A percentile compares a stretch with the other conserved stretches of the same genome.
Evolutionary conservation across 257 asterid species (phyloP).

Genomic region (Buddleja alternifolia): DNA sequence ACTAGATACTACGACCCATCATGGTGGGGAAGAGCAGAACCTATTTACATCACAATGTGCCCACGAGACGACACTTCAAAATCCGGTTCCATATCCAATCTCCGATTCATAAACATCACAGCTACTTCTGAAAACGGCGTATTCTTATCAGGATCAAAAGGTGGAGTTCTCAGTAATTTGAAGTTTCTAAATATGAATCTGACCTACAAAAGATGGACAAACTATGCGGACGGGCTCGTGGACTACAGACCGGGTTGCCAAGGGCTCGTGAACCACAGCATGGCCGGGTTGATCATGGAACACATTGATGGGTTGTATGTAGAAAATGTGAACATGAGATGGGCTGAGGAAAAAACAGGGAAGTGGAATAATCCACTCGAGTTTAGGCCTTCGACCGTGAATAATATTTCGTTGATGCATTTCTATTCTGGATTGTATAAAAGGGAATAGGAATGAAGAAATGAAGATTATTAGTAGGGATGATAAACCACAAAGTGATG

Average conservation of each 20-base stretch:
- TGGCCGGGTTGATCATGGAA: constrained; percentile 91
- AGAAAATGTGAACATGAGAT: constrained; percentile 67
- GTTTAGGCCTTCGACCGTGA: constrained; percentile 82
- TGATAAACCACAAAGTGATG: too few species aligned
- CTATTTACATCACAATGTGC: constrained; percentile 80
- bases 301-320: constrained; percentile 75
- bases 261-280: constrained; percentile 73
- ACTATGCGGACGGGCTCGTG: constrained; percentile 59
- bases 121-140: constrained; percentile 84
- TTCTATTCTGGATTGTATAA: constrained; percentile 57
- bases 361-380: constrained; percentile 86
- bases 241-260: constrained; percentile 94
- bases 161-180: constrained; percentile 65
- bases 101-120: constrained; percentile 75
- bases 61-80: constrained; percentile 64
- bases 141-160: constrained; percentile 77
- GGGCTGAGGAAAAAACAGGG: constrained; percentile 55
- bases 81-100: constrained; percentile 71
- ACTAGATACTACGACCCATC: constrained; percentile 85
- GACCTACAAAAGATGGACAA: constrained; percentile 82
- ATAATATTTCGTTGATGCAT: constrained; percentile 58
- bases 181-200: constrained; percentile 65
- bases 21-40: constrained; percentile 99
- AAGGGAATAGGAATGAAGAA: not conserved
- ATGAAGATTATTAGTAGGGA: not conserved